Base-by-base conservation (phyloP, 2,329 filamentous ascomycete species). In the Colletotrichum euphorbiae region DNA sequence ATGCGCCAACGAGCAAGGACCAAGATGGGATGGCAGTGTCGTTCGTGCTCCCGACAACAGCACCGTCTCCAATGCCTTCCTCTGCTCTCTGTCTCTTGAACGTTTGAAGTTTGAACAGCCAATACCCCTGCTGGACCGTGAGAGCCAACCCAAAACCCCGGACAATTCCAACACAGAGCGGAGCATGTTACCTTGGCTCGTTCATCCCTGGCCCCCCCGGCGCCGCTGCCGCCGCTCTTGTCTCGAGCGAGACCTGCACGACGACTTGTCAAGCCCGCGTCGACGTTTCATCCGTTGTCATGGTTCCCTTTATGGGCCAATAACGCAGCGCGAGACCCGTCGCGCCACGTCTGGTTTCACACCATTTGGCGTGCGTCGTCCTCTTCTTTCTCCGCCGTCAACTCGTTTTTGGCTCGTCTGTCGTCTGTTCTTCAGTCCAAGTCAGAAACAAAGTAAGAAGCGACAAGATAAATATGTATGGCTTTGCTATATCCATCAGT, bases 241-340 rank as follows among this genome's bases (percentile, higher is more conserved):
- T 31, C 65, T 65, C 54, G 3, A 24, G 4, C 24, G 61, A 36
- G 60, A 63, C 64, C 57, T 60, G 64, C 59, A 64, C 59, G 38
- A 63, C 64, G 40, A 68, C 52, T 68, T 59, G 65, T 68, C 65
- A 55, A 59, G 48, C 43, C 24, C 48, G 36, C 9, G 48, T 54
- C 46, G 62, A 59, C 62, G 67, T 69, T 69, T 69, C 62, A 69
- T 62, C 67, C 56, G 38, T 61, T 57, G 31, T 57, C 50, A 43
- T 50, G 51, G 42, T 17, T 17, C 24, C 46, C 36, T 24, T 42
- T 28, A n/a, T 24, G 12, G 12, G 9, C 67, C 67, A 69, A 69
- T 67, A 5, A 45, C 12, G 15, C 33, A 7, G 21, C 19, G 21
- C 19, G 17, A 45, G 43, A 21, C 43, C 62, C 62, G 48, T 62